Conservation (phyloP, 2,329 filamentous ascomycete genomes). For the Claviceps sp. region DNA sequence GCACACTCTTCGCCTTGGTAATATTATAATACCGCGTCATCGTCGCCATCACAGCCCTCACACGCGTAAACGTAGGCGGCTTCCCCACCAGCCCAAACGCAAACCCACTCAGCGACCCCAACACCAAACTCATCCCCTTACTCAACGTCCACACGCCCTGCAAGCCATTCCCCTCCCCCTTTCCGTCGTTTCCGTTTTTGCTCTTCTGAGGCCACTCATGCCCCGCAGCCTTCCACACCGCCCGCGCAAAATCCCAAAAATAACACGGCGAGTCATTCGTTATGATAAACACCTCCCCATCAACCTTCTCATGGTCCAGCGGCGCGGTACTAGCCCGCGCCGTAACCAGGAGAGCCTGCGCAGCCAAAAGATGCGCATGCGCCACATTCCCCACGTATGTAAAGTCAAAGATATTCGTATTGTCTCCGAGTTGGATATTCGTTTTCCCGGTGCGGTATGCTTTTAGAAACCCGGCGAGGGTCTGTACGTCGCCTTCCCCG, state of each 20-base stretch:
- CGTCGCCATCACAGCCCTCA: constrained; percentile 51
- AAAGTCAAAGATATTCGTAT: constrained; percentile 50
- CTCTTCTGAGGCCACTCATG: constrained; percentile 18
- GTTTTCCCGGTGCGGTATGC: constrained; percentile 57
- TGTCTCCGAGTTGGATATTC: constrained; percentile 65
- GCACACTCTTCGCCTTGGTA: constrained; percentile 54
- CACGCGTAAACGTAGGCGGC: constrained; percentile 43
- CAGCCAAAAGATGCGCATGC: constrained; percentile 73
- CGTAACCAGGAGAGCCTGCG: constrained; percentile 54
- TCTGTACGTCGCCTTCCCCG: constrained; percentile 73
- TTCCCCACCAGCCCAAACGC: constrained; percentile 34
- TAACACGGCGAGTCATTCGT: constrained; percentile 82
- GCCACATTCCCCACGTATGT: constrained; percentile 51
- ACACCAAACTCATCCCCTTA: constrained; percentile 33
- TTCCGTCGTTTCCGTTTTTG: too few relatives aligned
- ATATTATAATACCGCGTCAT: constrained; percentile 73
- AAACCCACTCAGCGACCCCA: constrained; percentile 42
- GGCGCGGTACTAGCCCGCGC: constrained; percentile 41
- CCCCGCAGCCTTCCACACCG: constrained; percentile 57
- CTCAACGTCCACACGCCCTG: constrained; percentile 42
- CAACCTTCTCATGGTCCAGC: constrained; percentile 60
- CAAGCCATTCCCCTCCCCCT: constrained; percentile 21
- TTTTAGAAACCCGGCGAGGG: constrained; percentile 59
- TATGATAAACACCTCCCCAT: constrained; percentile 81
- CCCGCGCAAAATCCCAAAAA: constrained; percentile 79